These are phyloP conservation scores for Spinacia oleracea DNA, from an alignment of 179 eudicot species.

Conservation along the genomic window DNA sequence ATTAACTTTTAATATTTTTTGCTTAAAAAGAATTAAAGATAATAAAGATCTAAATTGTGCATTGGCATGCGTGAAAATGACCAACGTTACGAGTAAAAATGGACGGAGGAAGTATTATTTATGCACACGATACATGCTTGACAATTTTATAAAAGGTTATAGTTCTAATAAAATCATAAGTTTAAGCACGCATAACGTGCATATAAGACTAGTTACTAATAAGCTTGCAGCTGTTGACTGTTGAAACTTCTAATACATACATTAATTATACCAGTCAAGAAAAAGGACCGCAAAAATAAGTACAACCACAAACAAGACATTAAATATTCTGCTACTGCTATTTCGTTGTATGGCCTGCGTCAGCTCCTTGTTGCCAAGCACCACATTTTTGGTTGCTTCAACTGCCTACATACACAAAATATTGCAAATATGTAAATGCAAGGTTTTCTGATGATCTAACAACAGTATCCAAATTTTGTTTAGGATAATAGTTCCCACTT, in stretches of 20 bases:
- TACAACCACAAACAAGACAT: constrained; percentile 69
- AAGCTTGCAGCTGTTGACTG: neutral
- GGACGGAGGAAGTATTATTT: too few relatives aligned
- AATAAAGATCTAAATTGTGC: too few relatives aligned
- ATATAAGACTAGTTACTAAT: too few relatives aligned
- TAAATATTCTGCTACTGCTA: constrained; percentile 90
- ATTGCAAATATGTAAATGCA: neutral
- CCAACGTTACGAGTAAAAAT: too few relatives aligned
- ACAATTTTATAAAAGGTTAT: too few relatives aligned
- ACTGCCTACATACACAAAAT: constrained; percentile 55
- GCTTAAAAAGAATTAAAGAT: too few relatives aligned
- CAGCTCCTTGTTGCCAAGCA: constrained; percentile 87
- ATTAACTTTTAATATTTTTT: too few relatives aligned
- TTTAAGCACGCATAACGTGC: too few relatives aligned
- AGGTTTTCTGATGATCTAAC: neutral
- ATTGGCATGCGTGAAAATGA: too few relatives aligned
- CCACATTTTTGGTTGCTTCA: constrained; percentile 84
- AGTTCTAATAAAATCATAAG: too few relatives aligned
- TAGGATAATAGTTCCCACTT: too few relatives aligned
- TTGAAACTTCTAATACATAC: neutral
- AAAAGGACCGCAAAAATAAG: constrained; percentile 72
- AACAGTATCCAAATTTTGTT: neutral
- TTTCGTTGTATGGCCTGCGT: constrained; percentile 82
- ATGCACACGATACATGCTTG: too few relatives aligned
- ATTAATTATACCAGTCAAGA: constrained; percentile 82